Evolutionary conservation across 108 stramenopile species (phyloP), one percentile per base, ranked within the genome.

Genomic region (Skeletonema marinoi): DNA sequence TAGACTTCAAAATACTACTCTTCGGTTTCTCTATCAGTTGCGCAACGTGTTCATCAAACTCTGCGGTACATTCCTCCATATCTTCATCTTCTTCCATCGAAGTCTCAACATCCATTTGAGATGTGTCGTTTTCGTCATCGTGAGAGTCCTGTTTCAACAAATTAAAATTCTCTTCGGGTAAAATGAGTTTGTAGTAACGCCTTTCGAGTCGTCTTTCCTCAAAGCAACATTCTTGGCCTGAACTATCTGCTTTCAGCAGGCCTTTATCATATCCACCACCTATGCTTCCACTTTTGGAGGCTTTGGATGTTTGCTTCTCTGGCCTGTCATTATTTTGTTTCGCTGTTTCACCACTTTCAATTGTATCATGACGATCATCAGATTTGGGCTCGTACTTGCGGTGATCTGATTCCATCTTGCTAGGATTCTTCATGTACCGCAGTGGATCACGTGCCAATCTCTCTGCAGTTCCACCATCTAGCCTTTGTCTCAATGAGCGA

Each of bases 391-490:
- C 81, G 32, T 75, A 82, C 46, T 78, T 78, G 32, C 60, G 38
- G 29, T 82, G 74, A 65, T 91, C 90, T 14, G 81, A 66, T 10
- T 74, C 58, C 19, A 90, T 46, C 68, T 85, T 87, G 33, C 68
- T 77, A 16, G 87, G 90, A 76, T 94, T 86, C 19, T 77, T 78
- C 63, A 94, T 74, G 70, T 92, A 94, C 12, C 90, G 83, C 64
- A 92, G 73, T 60, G 93, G 93, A 73, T 94, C 93, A 29, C 86
- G 67, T 59, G 78, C 36, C 3, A 94, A 75, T 62, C 76, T 75
- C 73, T 94, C 93, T 5, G 86, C 93, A 78, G 86, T 78, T 58
- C 89, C 89, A 42, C 88, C 92, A 71, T 86, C 88, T 32, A 81
- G 51, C 12, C 89, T 72, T 61, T 93, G 88, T 60, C 88, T 85